These are phyloP conservation scores for Daldinia sp. DNA, from an alignment of 2,329 filamentous ascomycete genomes.

Conservation along the genomic window DNA sequence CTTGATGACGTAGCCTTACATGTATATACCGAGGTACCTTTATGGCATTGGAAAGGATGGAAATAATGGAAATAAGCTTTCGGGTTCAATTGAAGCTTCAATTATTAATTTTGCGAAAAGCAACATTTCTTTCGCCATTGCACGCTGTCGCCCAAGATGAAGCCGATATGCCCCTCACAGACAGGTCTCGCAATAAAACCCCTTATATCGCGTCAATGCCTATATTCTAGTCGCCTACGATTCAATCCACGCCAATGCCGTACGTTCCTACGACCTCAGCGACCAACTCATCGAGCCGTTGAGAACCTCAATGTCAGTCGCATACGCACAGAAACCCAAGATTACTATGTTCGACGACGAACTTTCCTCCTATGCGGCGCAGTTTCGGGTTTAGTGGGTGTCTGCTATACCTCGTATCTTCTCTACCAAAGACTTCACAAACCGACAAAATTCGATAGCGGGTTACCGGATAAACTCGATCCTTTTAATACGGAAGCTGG, in stretches of 20 bases:
- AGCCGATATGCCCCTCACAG: slow-evolving; percentile 32
- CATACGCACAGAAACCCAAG: slow-evolving; percentile 59
- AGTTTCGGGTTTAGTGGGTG: slow-evolving; percentile 62
- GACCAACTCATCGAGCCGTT: slow-evolving; percentile 53
- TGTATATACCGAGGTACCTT: neutral
- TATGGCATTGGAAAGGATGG: no score
- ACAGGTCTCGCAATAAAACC: slow-evolving; percentile 10
- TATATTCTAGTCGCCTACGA: slow-evolving; percentile 25
- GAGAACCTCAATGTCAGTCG: slow-evolving; percentile 65
- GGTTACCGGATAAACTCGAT: slow-evolving; percentile 55
- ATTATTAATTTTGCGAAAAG: neutral
- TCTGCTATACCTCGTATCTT: slow-evolving; percentile 62
- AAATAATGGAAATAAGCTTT: neutral
- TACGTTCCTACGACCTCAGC: slow-evolving; percentile 52
- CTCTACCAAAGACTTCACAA: slow-evolving; percentile 53
- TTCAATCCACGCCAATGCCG: slow-evolving; percentile 47
- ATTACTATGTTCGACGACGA: slow-evolving; percentile 64
- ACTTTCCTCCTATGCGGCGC: slow-evolving; percentile 65
- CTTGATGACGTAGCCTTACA: neutral
- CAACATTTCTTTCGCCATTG: slow-evolving; percentile 4
- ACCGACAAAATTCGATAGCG: slow-evolving; percentile 62
- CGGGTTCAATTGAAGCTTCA: neutral
- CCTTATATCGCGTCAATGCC: slow-evolving; percentile 18
- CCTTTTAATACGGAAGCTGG: slow-evolving; percentile 63
- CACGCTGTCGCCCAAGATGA: slow-evolving; percentile 35